phyloP scores from a whole-genome alignment of 2,329 filamentous ascomycete genomes.

The Botrytis galanthina region DNA sequence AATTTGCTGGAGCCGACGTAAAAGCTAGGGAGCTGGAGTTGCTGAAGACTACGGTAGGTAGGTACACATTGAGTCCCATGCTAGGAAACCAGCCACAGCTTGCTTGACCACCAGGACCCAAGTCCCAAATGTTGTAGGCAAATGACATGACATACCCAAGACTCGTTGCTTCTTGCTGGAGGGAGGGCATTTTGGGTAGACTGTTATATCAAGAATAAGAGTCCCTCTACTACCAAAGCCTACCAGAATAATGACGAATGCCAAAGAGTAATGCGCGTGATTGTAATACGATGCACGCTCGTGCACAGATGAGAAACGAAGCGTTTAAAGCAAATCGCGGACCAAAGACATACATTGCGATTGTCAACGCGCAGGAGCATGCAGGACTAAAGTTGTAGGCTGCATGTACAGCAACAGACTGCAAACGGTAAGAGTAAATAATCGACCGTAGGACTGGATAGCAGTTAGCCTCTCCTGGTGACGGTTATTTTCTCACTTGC shows the following conservation, averaged over 20 bases:
- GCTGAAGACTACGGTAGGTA: slow-evolving; percentile 21
- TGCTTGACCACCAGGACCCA: slow-evolving; percentile 37
- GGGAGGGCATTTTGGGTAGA: slow-evolving; percentile 27
- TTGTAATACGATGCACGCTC: slow-evolving; percentile 61
- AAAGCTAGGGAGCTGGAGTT: neutral
- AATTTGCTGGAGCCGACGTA: slow-evolving; percentile 44
- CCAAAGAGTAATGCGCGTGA: slow-evolving; percentile 66
- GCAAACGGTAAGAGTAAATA: slow-evolving; percentile 55
- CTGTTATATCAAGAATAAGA: slow-evolving; percentile 46
- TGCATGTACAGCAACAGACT: slow-evolving; percentile 58
- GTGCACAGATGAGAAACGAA: slow-evolving; percentile 60
- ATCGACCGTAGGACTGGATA: slow-evolving; percentile 54
- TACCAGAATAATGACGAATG: slow-evolving; percentile 60
- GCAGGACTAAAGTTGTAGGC: slow-evolving; percentile 57
- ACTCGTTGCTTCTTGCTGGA: slow-evolving; percentile 59
- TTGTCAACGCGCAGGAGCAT: slow-evolving; percentile 57
- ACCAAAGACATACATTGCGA: slow-evolving; percentile 62
- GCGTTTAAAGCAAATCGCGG: slow-evolving; percentile 67
- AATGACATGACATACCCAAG: slow-evolving; percentile 41
- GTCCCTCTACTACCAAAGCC: slow-evolving; percentile 65
- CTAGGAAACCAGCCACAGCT: slow-evolving; percentile 35
- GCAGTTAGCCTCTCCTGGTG: neutral
- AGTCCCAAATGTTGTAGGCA: slow-evolving; percentile 41
- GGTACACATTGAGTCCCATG: slow-evolving; percentile 32
- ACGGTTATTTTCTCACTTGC: neutral